These are phyloP conservation scores for Arxiozyma heterogenica DNA, from an alignment of 1,139 yeast genomes.

Conservation along the genomic window DNA sequence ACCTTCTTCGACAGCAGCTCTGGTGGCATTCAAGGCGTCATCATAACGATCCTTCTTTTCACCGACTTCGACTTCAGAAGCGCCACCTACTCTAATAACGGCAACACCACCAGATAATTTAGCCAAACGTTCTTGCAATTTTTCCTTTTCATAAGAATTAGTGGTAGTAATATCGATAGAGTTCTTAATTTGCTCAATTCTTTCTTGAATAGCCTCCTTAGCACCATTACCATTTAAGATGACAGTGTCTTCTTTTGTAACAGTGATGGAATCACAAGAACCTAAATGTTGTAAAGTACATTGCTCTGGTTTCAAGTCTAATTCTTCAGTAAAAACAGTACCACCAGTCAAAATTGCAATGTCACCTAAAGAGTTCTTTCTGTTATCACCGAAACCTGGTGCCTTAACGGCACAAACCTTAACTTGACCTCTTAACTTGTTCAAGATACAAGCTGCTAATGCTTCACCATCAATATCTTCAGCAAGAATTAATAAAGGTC, in stretches of 20 bases:
- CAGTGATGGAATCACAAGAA: slow-evolving; percentile 83
- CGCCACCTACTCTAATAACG: slow-evolving; percentile 94
- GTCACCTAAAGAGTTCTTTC: slow-evolving; percentile 96
- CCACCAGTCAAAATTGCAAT: slow-evolving; percentile 96
- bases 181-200: slow-evolving; percentile 94
- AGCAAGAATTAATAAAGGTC: slow-evolving; percentile 90
- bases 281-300: slow-evolving; percentile 90
- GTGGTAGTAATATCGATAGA: slow-evolving; percentile 69
- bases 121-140: slow-evolving; percentile 96
- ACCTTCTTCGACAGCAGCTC: slow-evolving; percentile 99
- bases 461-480: slow-evolving; percentile 99
- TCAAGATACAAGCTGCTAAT: slow-evolving; percentile 95
- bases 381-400: slow-evolving; percentile 99
- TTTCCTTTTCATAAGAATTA: slow-evolving; percentile 93
- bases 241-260: slow-evolving; percentile 97
- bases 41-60: slow-evolving; percentile 99
- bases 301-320: slow-evolving; percentile 94
- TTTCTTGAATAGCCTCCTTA: slow-evolving; percentile 75
- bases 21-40: slow-evolving; percentile 97
- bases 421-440: slow-evolving; percentile 98
- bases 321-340: slow-evolving; percentile 96
- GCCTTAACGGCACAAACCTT: slow-evolving; percentile 98
- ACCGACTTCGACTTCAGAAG: slow-evolving; percentile 97
- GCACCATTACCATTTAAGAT: slow-evolving; percentile 92
- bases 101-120: slow-evolving; percentile 99